phyloP scores from a whole-genome alignment of 1,284 basidiomycete species.

The Ceratobasidium theobromae region DNA sequence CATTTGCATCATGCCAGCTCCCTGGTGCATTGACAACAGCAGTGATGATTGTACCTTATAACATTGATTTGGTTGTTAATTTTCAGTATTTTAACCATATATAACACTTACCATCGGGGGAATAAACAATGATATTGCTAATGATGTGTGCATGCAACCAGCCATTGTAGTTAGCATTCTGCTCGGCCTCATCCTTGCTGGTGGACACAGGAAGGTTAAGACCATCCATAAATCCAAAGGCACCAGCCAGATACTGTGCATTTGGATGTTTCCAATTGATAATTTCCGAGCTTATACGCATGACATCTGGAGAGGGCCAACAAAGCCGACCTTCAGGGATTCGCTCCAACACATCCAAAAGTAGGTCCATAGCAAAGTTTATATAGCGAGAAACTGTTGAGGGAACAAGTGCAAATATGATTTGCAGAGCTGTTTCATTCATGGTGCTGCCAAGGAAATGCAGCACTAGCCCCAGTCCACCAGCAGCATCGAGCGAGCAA shows the following conservation, averaged over 20 bases:
- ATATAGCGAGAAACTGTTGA: constrained; percentile 44
- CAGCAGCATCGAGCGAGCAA: constrained; percentile 49
- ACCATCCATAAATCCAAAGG: constrained; percentile 40
- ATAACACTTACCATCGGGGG: not conserved
- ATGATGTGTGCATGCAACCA: constrained; percentile 50
- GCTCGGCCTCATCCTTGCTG: constrained; percentile 45
- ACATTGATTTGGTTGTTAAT: not conserved
- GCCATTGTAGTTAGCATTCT: constrained; percentile 55
- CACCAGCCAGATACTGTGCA: not conserved
- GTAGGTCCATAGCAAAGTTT: constrained; percentile 43
- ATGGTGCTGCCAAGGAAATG: constrained; percentile 52
- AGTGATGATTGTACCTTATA: not conserved
- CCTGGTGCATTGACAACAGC: not conserved
- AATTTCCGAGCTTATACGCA: not conserved
- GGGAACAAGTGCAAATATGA: constrained; percentile 46
- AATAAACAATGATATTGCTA: constrained; percentile 46
- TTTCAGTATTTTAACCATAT: no score
- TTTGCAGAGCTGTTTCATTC: constrained; percentile 44
- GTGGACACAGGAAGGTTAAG: constrained; percentile 40
- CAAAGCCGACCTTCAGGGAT: constrained; percentile 40
- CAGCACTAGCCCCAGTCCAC: constrained; percentile 50
- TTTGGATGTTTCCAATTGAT: not conserved
- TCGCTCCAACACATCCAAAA: constrained; percentile 42
- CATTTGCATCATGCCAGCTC: not conserved
- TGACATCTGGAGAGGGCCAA: not conserved